Conservation (phyloP, 495 filamentous ascomycete species). For the Tetracladium marchalianum region DNA sequence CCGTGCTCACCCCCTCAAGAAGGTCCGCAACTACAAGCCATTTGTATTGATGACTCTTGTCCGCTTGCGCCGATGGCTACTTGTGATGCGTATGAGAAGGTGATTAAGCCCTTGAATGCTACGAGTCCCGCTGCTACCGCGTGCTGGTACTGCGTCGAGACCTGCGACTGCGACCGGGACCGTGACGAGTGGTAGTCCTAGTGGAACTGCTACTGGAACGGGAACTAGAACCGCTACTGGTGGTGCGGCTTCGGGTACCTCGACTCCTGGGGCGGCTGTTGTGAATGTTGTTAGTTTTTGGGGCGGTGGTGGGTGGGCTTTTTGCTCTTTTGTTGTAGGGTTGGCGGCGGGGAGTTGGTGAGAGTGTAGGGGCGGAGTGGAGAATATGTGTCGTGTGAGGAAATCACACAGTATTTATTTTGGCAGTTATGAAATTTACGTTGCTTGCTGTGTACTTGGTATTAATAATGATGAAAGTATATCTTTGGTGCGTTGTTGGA, state of each 20-base stretch:
- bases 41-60: slow-evolving; percentile 32
- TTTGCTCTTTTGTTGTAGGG: slow-evolving; percentile 17
- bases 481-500: too few relatives aligned
- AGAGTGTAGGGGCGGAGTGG: too few relatives aligned
- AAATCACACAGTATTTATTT: too few relatives aligned
- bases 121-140: slow-evolving; percentile 4
- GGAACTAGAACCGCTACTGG: not conserved
- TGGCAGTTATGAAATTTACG: too few relatives aligned
- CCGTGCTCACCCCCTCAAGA: slow-evolving; percentile 17
- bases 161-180: too few relatives aligned
- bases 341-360: not conserved
- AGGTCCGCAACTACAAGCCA: slow-evolving; percentile 32
- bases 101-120: slow-evolving; percentile 7
- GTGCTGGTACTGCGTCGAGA: not conserved
- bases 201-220: slow-evolving; percentile 3
- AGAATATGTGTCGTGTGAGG: too few relatives aligned
- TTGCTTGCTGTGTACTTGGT: too few relatives aligned
- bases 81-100: slow-evolving; percentile 18
- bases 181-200: too few relatives aligned
- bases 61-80: slow-evolving; percentile 23
- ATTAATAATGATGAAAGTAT: too few relatives aligned
- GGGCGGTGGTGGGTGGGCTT: slow-evolving; percentile 15
- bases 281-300: slow-evolving; percentile 12
- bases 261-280: slow-evolving; percentile 4
- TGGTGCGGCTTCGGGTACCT: not conserved